phyloP scores from a whole-genome alignment of 2,329 filamentous ascomycete species.

The Purpureocillium lavendulum region DNA sequence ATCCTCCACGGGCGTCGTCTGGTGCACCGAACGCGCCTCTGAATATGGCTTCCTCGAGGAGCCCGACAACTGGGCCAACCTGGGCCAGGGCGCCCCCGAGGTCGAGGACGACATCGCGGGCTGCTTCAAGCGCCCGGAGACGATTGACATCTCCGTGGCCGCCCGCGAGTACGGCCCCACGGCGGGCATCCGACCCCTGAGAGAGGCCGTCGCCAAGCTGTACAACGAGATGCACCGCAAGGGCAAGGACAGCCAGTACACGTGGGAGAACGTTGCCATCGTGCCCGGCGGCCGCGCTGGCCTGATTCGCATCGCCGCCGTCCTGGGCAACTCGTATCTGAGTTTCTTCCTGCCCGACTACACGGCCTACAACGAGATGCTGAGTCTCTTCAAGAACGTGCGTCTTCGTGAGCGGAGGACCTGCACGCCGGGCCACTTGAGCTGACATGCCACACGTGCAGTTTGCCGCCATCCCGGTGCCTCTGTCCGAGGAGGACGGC shows the following conservation, averaged over 20 bases:
- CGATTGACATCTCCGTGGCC: constrained; percentile 68
- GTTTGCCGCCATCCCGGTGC: constrained; percentile 82
- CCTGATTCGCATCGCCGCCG: constrained; percentile 88
- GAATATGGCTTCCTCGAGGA: constrained; percentile 84
- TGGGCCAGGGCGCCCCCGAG: constrained; percentile 89
- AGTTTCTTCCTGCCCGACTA: constrained; percentile 95
- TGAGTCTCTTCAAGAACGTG: constrained; percentile 86
- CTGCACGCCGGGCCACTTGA: background rate
- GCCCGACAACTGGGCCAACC: constrained; percentile 79
- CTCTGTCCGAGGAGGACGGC: constrained; percentile 73
- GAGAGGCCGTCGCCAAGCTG: constrained; percentile 80
- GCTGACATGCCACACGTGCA: constrained; percentile 19
- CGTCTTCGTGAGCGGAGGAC: constrained; percentile 22
- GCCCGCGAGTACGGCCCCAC: constrained; percentile 89
- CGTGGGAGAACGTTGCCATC: constrained; percentile 96
- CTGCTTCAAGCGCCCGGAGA: constrained; percentile 74
- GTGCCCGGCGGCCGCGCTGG: constrained; percentile 90
- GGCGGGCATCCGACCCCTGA: constrained; percentile 83
- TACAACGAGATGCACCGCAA: constrained; percentile 91
- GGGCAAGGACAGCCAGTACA: constrained; percentile 83
- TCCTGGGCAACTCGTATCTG: constrained; percentile 85
- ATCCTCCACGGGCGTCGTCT: constrained; percentile 88
- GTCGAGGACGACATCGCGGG: constrained; percentile 89
- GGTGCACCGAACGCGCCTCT: constrained; percentile 79
- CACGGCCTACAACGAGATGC: constrained; percentile 96